Percentiles rank a stretch among this genome's conserved stretches.
These are phyloP conservation scores for Akanthomyces uredinophilus DNA, from an alignment of 2,329 filamentous ascomycete genomes.

Conservation along the genomic window DNA sequence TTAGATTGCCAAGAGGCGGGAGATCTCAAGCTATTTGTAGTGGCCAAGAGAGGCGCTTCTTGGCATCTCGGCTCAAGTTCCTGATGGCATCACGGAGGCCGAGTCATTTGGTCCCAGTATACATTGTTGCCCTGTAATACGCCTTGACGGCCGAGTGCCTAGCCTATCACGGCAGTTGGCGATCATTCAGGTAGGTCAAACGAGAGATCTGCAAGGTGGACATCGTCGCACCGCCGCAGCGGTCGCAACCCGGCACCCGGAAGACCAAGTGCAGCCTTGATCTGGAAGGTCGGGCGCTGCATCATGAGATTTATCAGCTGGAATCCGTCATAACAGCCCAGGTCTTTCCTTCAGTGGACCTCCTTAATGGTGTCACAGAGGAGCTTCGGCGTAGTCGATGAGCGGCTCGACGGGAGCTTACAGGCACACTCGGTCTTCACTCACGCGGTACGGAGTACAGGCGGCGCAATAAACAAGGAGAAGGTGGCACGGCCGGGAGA, in stretches of 20 bases:
- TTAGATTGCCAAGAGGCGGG: background rate
- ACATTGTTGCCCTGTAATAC: background rate
- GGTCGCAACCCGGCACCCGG: background rate
- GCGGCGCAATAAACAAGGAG: background rate
- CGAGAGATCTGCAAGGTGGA: background rate
- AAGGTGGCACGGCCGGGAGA: background rate
- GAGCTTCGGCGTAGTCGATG: background rate
- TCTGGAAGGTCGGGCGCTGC: background rate
- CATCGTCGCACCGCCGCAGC: background rate
- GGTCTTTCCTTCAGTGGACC: background rate
- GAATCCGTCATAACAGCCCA: background rate
- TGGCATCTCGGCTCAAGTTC: background rate
- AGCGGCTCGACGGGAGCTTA: background rate
- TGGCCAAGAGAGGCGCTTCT: background rate
- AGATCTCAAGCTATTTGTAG: constrained; percentile 5
- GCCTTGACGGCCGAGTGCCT: background rate
- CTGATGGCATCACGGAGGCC: background rate
- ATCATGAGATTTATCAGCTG: background rate
- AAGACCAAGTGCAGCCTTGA: background rate
- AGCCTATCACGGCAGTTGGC: constrained; percentile 3
- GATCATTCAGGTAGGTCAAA: constrained; percentile 3
- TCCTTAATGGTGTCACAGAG: background rate
- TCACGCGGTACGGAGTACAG: background rate
- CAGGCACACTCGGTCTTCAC: background rate
- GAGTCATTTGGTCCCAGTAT: background rate